Evolutionary conservation across 2,329 filamentous ascomycete species (phyloP), one percentile per base, ranked within the genome.

Genomic region (Pezicula radicicola): DNA sequence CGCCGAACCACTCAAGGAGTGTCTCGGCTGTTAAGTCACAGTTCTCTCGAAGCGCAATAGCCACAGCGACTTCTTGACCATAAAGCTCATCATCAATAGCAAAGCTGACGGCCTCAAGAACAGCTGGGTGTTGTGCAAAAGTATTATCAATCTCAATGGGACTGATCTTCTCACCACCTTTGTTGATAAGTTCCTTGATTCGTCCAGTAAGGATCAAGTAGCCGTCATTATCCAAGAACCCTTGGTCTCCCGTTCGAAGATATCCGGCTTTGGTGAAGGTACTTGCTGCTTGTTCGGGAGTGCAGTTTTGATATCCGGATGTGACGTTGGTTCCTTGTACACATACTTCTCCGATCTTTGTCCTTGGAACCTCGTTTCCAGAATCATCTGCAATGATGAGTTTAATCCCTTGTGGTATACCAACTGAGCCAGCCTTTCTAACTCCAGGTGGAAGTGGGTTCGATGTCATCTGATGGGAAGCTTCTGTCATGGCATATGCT

Each of bases 401-500:
- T 55, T 91, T 86, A 8, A 93, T 88, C 39, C 89, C 89, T 70
- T 91, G 88, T 9, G 88, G 88, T 8, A 36, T 33, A 3, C 45
- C 48, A 4, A 47, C 45, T 2, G 27, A 35, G 19, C 45, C 45
- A 3, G 45, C 27, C 21, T 36, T 35, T 6, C 45, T 27, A 13
- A 36, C 13, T 35, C 13, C 27, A 18, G 45, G 40, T 35, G 89
- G 88, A 0, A 88, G 75, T 18, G 84, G 84, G 72, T 87, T 88
- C 21, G 86, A 89, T 1, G 88, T 90, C 86, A 92, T 91, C 69
- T 91, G 88, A 65, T 92, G 88, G 3, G 91, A 83, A 6, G 89
- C 91, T 73, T 95, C 91, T 36, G 91, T 95, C 91, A 96, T 96
- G 59, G 91, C 91, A 64, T 95, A 95, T 9, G 91, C 91, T 72